These are phyloP conservation scores for Pythium myriotylum DNA, from an alignment of 352 stramenopile genomes.

Conservation along the genomic window DNA sequence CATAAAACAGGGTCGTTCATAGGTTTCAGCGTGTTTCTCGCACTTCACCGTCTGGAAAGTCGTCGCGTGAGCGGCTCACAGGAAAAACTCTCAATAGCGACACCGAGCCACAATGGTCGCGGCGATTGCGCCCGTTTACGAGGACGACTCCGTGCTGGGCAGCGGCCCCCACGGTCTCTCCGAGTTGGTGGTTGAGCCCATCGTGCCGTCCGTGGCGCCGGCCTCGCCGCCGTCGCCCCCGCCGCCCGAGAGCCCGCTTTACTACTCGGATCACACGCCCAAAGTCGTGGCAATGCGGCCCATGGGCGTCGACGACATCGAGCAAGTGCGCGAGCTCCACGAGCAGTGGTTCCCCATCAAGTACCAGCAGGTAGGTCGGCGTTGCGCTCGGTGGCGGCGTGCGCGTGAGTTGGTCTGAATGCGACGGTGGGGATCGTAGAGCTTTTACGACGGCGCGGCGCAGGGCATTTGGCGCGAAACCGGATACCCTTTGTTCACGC, in stretches of 20 bases:
- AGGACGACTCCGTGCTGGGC: slow-evolving; percentile 7
- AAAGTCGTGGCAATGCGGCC: slow-evolving; percentile 71
- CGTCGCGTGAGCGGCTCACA: slow-evolving; percentile 5
- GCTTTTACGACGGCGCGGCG: slow-evolving; percentile 94
- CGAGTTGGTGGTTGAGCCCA: slow-evolving; percentile 25
- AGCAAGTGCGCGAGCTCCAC: slow-evolving; percentile 91
- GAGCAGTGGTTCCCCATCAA: slow-evolving; percentile 97
- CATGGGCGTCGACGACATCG: slow-evolving; percentile 83
- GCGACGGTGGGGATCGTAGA: slow-evolving; percentile 15
- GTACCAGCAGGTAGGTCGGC: slow-evolving; percentile 84
- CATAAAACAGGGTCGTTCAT: slow-evolving; percentile 10
- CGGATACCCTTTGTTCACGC: slow-evolving; percentile 88
- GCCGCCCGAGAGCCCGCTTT: slow-evolving; percentile 11
- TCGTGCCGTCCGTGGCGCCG: slow-evolving; percentile 16
- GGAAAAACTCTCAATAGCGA: background rate
- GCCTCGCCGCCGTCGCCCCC: background rate
- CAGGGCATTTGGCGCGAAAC: slow-evolving; percentile 87
- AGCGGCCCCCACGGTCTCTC: slow-evolving; percentile 6
- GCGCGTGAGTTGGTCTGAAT: no score
- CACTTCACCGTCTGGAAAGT: slow-evolving; percentile 23
- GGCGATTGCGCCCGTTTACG: slow-evolving; percentile 11
- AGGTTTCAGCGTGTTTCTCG: slow-evolving; percentile 26
- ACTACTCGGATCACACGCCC: slow-evolving; percentile 22
- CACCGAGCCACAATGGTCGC: slow-evolving; percentile 12
- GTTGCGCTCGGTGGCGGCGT: background rate